phyloP scores from a whole-genome alignment of 352 stramenopile species.

The Phytophthora europaea region DNA sequence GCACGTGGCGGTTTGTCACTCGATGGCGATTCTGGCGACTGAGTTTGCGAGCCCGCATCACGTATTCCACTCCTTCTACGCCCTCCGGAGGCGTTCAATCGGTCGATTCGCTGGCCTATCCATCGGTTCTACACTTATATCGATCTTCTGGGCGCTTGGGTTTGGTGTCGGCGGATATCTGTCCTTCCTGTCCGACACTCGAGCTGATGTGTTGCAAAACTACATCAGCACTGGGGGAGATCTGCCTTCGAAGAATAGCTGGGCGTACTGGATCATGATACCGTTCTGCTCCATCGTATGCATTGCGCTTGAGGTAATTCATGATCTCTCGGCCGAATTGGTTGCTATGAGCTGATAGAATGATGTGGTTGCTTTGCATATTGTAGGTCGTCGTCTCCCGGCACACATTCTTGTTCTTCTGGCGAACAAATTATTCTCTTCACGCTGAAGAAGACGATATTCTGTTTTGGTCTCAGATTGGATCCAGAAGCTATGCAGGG shows the following conservation, averaged over 20 bases:
- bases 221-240: conserved; percentile 41
- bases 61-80: conserved; percentile 66
- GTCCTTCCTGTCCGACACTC: conserved; percentile 54
- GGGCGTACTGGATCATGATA: conserved; percentile 57
- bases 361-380: background rate
- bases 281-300: conserved; percentile 51
- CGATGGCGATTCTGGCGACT: conserved; percentile 57
- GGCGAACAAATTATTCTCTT: conserved; percentile 18
- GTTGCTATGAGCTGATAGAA: background rate
- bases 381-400: conserved; percentile 57
- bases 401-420: conserved; percentile 55
- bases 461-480: conserved; percentile 50
- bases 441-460: conserved; percentile 39
- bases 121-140: conserved; percentile 39
- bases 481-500: background rate
- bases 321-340: background rate
- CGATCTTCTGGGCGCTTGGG: conserved; percentile 44
- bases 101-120: conserved; percentile 47
- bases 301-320: conserved; percentile 57
- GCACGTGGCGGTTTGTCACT: conserved; percentile 57
- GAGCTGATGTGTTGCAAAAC: conserved; percentile 59
- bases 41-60: conserved; percentile 58
- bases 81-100: conserved; percentile 47
- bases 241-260: conserved; percentile 33
- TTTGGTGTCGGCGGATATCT: conserved; percentile 65